Evolutionary conservation across 2,329 filamentous ascomycete genomes (phyloP).

Genomic region (Delphinella strobiligena): DNA sequence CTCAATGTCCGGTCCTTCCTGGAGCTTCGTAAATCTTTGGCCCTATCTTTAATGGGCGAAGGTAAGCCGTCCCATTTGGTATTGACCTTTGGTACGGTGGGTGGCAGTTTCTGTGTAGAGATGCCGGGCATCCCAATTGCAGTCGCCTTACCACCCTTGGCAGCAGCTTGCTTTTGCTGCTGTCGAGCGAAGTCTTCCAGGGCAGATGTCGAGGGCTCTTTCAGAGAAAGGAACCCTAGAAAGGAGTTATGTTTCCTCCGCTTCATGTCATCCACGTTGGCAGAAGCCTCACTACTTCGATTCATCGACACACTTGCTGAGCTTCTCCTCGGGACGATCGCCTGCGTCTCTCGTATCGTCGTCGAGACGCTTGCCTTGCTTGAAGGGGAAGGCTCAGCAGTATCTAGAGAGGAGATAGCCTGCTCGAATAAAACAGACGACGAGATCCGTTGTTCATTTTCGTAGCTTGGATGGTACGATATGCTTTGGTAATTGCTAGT

Average conservation of each 20-base stretch:
- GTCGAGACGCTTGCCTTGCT: not conserved
- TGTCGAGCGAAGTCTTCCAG: slow-evolving; percentile 33
- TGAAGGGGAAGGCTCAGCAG: no score
- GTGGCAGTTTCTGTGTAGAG: slow-evolving; percentile 34
- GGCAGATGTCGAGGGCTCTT: slow-evolving; percentile 37
- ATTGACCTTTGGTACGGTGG: slow-evolving; percentile 39
- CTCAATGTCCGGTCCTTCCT: no score
- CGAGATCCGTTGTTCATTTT: no score
- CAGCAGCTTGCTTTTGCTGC: slow-evolving; percentile 27
- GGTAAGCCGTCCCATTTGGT: slow-evolving; percentile 43
- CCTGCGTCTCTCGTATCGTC: no score
- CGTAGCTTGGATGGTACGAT: not conserved
- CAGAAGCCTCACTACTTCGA: not conserved
- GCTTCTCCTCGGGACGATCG: no score
- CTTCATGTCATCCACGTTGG: not conserved
- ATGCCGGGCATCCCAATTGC: slow-evolving; percentile 25
- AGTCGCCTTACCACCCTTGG: slow-evolving; percentile 15
- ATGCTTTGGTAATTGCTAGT: not conserved
- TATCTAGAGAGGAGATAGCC: no score
- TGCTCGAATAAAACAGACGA: no score
- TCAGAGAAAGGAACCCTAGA: slow-evolving; percentile 34
- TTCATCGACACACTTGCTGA: not conserved
- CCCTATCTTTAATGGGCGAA: not conserved
- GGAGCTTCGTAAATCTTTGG: not conserved
- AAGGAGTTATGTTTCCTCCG: not conserved